Base-by-base conservation (phyloP, 805 yeast genomes). In the Wickerhamiella allomyrinae region DNA sequence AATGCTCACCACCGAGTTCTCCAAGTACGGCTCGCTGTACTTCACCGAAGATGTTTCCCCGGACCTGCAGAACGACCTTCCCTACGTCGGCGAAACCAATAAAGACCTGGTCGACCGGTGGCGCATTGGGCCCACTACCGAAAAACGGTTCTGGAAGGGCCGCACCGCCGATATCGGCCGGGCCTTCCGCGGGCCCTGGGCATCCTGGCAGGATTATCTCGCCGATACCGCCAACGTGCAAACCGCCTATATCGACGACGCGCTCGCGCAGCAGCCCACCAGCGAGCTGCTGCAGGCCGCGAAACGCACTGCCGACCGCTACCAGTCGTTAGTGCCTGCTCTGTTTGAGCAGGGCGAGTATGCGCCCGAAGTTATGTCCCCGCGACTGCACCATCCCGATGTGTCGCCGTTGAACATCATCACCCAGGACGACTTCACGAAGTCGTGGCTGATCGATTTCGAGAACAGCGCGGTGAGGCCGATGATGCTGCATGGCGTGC, bases 121-220 rank as follows among this genome's bases (percentile, higher is more conserved):
- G 93, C 71, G 79, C 57, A 76, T 89, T 50, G 97, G 98, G 6
- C 91, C 94, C n/a, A 73, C 83, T 20, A 76, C 75, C 23, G 96
- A 89, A 60, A 71, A 80, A 50, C 71, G 75, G 11, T 82, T 77
- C 58, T 78, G 86, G 72, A 81, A 79, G 58, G 72, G 76, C 49
- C 62, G 68, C 35, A 59, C 82, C 51, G 65, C 70, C n/a, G 67
- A 68, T 29, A 68, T 74, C 40, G 68, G 66, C 41, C 63, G 69
- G 43, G 66, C 61, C 40, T 64, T 56, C 51, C 51, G 74, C 41
- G 97, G 97, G 1, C 97, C 97, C 29, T 85, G 93, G 86, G 60
- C 64, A 11, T 63, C 69, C 15, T 84, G 91, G 15, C 58, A 71
- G 46, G 77, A 79, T 21, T 65, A 85, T 53, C 67, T 89, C 34